Evolutionary conservation across 257 asterid species (phyloP), one percentile per base, ranked within the genome.

Genomic region (Plectranthus barbatus): DNA sequence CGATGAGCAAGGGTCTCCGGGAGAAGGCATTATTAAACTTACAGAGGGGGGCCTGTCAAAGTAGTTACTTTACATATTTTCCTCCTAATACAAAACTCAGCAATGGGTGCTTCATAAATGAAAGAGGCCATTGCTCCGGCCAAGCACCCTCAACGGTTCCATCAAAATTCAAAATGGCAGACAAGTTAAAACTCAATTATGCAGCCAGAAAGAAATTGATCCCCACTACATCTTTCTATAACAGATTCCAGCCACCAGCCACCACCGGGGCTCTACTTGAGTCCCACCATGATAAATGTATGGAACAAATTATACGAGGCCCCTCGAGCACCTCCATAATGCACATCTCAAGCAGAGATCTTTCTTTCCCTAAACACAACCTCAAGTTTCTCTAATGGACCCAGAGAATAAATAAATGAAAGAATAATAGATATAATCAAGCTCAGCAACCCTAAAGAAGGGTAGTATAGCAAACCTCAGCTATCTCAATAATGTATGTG

Each of bases 181-280:
- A 81, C 88, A 77, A 82, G 68, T 54, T 7, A n/a, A 39, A 11
- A 60, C 76, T 66, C 80, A 83, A 81, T 86, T 68, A 77, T 83
- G 79, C 78, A 56, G 24, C 72, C 56, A 77, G 39, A 64, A 76
- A 74, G 67, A 69, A 36, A 64, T 18, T 71, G 50, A 64, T 67
- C 72, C 81, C 86, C 81, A 72, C 80, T 24, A 37, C 67, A 48
- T 64, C 41, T 71, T 52, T 51, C 54, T 24, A 37, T 1, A 69
- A 50, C 71, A 12, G 61, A 24, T 79, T 60, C 44, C 51, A 48
- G 49, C 88, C 79, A 75, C 76, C 51, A 47, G 49, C 90, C 79
- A 73, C 76, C 14, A 2, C 5, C 44, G 52, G 67, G 4, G 42
- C 52, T 69, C 61, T 45, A 23, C 54, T 13, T 0, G 40, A 59